These are phyloP conservation scores for Didymellaceae sp. DNA, from an alignment of 2,329 filamentous ascomycete genomes.

Conservation along the genomic window DNA sequence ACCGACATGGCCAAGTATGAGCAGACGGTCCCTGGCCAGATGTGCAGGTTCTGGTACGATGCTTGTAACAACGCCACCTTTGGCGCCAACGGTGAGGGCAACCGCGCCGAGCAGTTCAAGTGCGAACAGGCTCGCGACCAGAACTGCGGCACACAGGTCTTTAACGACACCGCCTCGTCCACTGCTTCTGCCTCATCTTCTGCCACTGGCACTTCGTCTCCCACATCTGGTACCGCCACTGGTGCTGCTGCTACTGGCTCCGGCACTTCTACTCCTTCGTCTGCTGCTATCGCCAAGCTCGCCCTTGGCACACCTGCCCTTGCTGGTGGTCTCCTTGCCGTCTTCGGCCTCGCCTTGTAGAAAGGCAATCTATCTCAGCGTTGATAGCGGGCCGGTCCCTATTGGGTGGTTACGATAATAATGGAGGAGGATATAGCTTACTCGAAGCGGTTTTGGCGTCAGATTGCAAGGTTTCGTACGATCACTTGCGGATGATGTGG, in stretches of 20 bases:
- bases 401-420: slow-evolving; percentile 28
- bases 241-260: slow-evolving; percentile 34
- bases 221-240: too few species aligned
- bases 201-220: too few species aligned
- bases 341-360: slow-evolving; percentile 66
- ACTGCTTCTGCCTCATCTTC: slow-evolving; percentile 17
- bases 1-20: slow-evolving; percentile 54
- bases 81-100: slow-evolving; percentile 32
- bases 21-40: slow-evolving; percentile 65
- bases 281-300: slow-evolving; percentile 55
- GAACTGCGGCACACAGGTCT: slow-evolving; percentile 60
- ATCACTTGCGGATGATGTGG: slow-evolving; percentile 28
- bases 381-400: slow-evolving; percentile 36
- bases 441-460: slow-evolving; percentile 27
- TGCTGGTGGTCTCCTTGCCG: slow-evolving; percentile 60
- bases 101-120: slow-evolving; percentile 45
- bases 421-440: slow-evolving; percentile 23
- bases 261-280: slow-evolving; percentile 35
- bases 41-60: slow-evolving; percentile 61
- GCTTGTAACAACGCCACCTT: slow-evolving; percentile 49
- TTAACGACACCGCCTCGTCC: slow-evolving; percentile 36
- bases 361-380: slow-evolving; percentile 15
- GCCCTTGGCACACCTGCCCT: slow-evolving; percentile 58
- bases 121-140: slow-evolving; percentile 54
- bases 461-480: slow-evolving; percentile 28